A percentile compares a stretch with the other conserved stretches of the same genome.
Evolutionary conservation across 2,329 filamentous ascomycete species (phyloP).

Genomic region (Anthostomella pinea): DNA sequence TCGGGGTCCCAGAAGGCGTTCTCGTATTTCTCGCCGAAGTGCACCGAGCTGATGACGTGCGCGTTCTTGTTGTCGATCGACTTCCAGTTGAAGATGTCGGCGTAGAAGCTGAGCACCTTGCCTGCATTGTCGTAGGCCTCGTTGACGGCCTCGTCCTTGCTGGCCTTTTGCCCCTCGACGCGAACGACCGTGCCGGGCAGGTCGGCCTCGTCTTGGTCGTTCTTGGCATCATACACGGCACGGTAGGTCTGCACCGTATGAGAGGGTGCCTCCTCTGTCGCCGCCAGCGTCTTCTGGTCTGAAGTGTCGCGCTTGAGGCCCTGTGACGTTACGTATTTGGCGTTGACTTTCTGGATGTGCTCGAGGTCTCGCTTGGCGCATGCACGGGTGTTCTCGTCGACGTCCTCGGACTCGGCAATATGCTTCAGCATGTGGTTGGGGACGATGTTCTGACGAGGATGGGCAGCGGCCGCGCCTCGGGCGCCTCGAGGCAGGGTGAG

Average conservation of each 20-base stretch:
- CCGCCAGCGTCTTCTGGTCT: constrained; percentile 16
- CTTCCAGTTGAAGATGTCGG: constrained; percentile 46
- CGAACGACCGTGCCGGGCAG: constrained; percentile 44
- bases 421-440: constrained; percentile 38
- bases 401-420: constrained; percentile 36
- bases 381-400: constrained; percentile 37
- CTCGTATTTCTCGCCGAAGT: constrained; percentile 48
- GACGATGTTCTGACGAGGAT: constrained; percentile 33
- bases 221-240: constrained; percentile 44
- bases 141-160: constrained; percentile 43
- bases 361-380: constrained; percentile 39
- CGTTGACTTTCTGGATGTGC: constrained; percentile 35
- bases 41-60: constrained; percentile 50
- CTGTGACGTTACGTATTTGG: constrained; percentile 30
- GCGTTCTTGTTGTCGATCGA: constrained; percentile 51
- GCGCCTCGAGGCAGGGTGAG: constrained; percentile 33
- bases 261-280: constrained; percentile 7
- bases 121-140: constrained; percentile 50
- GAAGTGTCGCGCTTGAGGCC: constrained; percentile 18
- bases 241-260: constrained; percentile 35
- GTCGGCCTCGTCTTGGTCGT: constrained; percentile 33
- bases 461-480: constrained; percentile 15
- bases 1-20: constrained; percentile 55
- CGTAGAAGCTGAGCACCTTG: constrained; percentile 48
- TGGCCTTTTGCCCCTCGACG: constrained; percentile 39